Conservation (phyloP, 2,329 filamentous ascomycete genomes). For the Talaromyces sp. region DNA sequence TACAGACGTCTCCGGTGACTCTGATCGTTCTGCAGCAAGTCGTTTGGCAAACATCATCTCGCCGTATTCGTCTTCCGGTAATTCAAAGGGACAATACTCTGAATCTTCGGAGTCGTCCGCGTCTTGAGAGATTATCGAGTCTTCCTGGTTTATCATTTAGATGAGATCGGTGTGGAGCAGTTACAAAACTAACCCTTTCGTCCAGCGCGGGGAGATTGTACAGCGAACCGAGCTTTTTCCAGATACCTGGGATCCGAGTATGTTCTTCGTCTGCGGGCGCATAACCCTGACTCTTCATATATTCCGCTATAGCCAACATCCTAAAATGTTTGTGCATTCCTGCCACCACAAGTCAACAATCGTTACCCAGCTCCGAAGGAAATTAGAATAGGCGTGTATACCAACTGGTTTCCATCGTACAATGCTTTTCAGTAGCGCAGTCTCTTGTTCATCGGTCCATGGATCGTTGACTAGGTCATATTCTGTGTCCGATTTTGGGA, state of each 20-base stretch:
- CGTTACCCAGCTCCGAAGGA: background rate
- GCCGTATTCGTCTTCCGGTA: slow-evolving; percentile 53
- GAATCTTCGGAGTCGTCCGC: slow-evolving; percentile 57
- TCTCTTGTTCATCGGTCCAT: slow-evolving; percentile 96
- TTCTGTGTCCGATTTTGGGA: slow-evolving; percentile 35
- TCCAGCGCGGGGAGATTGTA: slow-evolving; percentile 86
- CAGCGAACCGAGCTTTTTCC: slow-evolving; percentile 76
- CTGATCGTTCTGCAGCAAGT: slow-evolving; percentile 43
- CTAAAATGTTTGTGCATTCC: slow-evolving; percentile 93
- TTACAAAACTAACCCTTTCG: slow-evolving; percentile 62
- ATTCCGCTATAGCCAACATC: slow-evolving; percentile 80
- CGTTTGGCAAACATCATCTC: slow-evolving; percentile 49
- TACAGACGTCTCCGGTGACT: slow-evolving; percentile 38
- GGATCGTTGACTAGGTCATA: slow-evolving; percentile 61
- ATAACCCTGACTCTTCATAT: slow-evolving; percentile 76
- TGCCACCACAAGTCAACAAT: slow-evolving; percentile 31
- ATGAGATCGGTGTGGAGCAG: background rate
- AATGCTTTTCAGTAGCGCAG: slow-evolving; percentile 86
- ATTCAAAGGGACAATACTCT: slow-evolving; percentile 64
- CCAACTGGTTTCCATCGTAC: slow-evolving; percentile 96
- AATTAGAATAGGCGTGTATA: slow-evolving; percentile 34
- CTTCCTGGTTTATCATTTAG: slow-evolving; percentile 40
- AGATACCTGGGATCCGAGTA: slow-evolving; percentile 86
- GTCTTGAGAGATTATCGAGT: slow-evolving; percentile 44
- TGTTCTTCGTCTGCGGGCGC: slow-evolving; percentile 64